phyloP scores from a whole-genome alignment of 345 rosid species.

The Psidium guajava region DNA sequence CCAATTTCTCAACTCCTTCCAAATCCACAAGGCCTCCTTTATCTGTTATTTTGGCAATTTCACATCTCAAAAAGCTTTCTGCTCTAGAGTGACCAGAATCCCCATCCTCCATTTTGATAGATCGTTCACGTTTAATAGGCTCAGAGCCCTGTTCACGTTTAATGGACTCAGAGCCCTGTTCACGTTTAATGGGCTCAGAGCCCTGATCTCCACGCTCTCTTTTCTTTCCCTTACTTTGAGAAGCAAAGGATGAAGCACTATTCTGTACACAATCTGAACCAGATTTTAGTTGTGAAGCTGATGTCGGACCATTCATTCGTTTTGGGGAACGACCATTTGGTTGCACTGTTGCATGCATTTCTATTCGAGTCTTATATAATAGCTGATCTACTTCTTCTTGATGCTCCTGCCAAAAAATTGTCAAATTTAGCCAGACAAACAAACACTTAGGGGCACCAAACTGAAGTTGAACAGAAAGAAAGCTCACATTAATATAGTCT shows the following conservation, averaged over 20 bases:
- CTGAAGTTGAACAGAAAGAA: background rate
- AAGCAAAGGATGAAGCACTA: slow-evolving; percentile 36
- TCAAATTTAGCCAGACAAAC: background rate
- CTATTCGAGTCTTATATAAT: slow-evolving; percentile 45
- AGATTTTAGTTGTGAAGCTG: slow-evolving; percentile 65
- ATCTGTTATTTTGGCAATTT: slow-evolving; percentile 64
- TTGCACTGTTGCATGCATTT: slow-evolving; percentile 77
- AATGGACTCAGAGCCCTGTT: background rate
- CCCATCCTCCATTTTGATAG: slow-evolving; percentile 45
- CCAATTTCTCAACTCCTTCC: slow-evolving; percentile 76
- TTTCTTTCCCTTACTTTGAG: slow-evolving; percentile 83
- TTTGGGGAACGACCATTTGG: slow-evolving; percentile 80
- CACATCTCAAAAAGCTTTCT: slow-evolving; percentile 49
- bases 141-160: no score
- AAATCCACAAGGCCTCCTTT: slow-evolving; percentile 68
- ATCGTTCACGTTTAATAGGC: slow-evolving; percentile 56
- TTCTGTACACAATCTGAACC: slow-evolving; percentile 60
- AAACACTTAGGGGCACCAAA: background rate
- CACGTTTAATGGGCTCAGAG: no score
- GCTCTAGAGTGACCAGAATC: slow-evolving; percentile 39
- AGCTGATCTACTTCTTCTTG: slow-evolving; percentile 76
- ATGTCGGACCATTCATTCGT: slow-evolving; percentile 62
- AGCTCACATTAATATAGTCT: slow-evolving; percentile 72
- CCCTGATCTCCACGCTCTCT: slow-evolving; percentile 50
- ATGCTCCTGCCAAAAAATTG: slow-evolving; percentile 28